Conservation (phyloP, 768 basidiomycete genomes). For the Lactarius deliciosus region DNA sequence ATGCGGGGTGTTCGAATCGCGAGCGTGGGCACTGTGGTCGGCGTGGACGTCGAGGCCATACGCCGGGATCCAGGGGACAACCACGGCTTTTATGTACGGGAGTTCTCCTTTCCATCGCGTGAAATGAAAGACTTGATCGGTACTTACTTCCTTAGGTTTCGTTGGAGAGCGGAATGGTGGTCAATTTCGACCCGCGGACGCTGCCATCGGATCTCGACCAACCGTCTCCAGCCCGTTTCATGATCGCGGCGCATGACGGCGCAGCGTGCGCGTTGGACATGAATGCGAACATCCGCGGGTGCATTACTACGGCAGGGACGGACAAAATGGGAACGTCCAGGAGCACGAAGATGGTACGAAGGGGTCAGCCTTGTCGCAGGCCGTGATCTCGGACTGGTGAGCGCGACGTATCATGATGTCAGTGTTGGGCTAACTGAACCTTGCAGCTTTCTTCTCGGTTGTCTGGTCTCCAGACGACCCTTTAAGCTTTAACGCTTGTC, state of each 20-base stretch:
- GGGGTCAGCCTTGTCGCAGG: constrained; percentile 83
- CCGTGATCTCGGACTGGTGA: constrained; percentile 86
- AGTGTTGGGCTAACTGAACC: constrained; percentile 9
- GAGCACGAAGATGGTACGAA: constrained; percentile 63
- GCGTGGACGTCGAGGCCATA: constrained; percentile 91
- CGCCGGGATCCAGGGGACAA: constrained; percentile 96
- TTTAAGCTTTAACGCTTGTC: constrained; percentile 66
- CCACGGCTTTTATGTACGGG: constrained; percentile 78
- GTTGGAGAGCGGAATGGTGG: constrained; percentile 89
- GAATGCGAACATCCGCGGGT: constrained; percentile 86
- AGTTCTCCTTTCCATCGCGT: constrained; percentile 1
- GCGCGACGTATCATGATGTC: constrained; percentile 32
- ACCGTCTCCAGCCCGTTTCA: constrained; percentile 76
- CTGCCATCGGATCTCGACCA: constrained; percentile 63
- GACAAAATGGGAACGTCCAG: constrained; percentile 91
- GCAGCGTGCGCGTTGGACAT: constrained; percentile 87
- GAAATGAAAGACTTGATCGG: neutral
- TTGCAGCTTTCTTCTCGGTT: constrained; percentile 76
- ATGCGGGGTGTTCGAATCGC: constrained; percentile 88
- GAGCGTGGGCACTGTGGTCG: constrained; percentile 83
- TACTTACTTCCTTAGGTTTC: constrained; percentile 59
- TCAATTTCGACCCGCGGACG: constrained; percentile 89
- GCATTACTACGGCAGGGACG: constrained; percentile 91
- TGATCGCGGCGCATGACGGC: constrained; percentile 90
- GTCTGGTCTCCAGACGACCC: constrained; percentile 93